Conservation (phyloP, 2,329 filamentous ascomycete genomes). For the Aspergillus unguis region DNA sequence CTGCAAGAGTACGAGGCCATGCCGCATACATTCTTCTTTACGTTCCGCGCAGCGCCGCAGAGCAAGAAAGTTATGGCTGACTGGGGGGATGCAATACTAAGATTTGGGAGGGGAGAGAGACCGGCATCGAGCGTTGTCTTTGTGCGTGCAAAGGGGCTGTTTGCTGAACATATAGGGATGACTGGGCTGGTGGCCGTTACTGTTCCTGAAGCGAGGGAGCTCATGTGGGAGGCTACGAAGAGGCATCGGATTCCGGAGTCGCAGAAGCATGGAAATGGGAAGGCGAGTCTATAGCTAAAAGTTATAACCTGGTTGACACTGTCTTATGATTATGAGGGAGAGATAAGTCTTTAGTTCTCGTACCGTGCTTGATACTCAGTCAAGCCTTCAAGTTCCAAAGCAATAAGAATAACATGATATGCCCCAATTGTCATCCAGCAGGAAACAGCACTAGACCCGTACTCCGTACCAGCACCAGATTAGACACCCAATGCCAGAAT, state of each 20-base stretch:
- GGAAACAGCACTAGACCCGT: too few relatives aligned
- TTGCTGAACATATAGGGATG: not conserved
- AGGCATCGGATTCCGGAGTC: not conserved
- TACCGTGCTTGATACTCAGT: too few relatives aligned
- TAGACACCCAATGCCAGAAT: too few relatives aligned
- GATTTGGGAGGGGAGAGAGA: not conserved
- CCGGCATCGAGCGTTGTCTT: not conserved
- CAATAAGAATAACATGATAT: too few relatives aligned
- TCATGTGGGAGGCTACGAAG: not conserved
- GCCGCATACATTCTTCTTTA: conserved; percentile 1
- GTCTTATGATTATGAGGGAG: too few relatives aligned
- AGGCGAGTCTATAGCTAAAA: not conserved
- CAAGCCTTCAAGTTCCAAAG: too few relatives aligned
- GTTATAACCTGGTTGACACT: too few relatives aligned
- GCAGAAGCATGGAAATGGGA: not conserved
- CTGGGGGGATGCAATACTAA: not conserved
- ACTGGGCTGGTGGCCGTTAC: not conserved
- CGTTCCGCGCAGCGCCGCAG: not conserved
- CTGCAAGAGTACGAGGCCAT: conserved; percentile 4
- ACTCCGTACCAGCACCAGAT: too few relatives aligned
- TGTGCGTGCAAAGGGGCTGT: not conserved
- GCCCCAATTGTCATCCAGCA: too few relatives aligned
- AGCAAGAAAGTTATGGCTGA: not conserved
- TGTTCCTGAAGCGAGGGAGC: not conserved
- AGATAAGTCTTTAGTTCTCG: too few relatives aligned